These are phyloP conservation scores for Citrus medica DNA, from an alignment of 345 rosid genomes.

Conservation along the genomic window DNA sequence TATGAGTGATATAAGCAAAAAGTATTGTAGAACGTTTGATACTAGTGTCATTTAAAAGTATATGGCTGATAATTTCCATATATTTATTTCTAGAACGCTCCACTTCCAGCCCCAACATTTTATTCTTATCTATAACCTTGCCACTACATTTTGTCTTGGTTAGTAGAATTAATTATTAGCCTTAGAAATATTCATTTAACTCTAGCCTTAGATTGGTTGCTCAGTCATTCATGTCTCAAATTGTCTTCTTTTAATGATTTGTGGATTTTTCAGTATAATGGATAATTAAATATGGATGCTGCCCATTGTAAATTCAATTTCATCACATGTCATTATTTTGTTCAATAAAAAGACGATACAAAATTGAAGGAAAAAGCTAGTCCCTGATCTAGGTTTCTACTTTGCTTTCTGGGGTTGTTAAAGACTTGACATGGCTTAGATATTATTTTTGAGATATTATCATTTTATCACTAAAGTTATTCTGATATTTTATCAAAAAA, in stretches of 20 bases:
- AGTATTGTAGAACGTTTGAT: too few species aligned
- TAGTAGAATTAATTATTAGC: background rate
- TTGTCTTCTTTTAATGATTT: background rate
- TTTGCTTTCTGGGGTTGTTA: too few species aligned
- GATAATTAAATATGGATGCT: background rate
- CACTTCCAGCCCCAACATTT: background rate
- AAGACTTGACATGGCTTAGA: background rate
- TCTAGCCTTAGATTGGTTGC: background rate
- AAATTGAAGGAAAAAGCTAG: background rate
- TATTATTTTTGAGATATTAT: too few species aligned
- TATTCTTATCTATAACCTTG: background rate
- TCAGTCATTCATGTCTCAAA: background rate
- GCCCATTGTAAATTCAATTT: background rate
- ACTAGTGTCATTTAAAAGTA: too few species aligned
- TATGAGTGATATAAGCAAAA: too few species aligned
- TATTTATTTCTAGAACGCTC: background rate
- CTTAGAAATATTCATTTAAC: background rate
- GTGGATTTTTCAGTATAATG: background rate
- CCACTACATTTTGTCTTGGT: background rate
- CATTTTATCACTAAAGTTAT: too few species aligned
- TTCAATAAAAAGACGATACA: background rate
- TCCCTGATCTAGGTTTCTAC: background rate
- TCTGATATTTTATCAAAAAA: too few species aligned
- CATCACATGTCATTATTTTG: background rate
- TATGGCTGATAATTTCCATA: too few species aligned